phyloP scores from a whole-genome alignment of 257 asterid species.

The Solanum appendiculatum region DNA sequence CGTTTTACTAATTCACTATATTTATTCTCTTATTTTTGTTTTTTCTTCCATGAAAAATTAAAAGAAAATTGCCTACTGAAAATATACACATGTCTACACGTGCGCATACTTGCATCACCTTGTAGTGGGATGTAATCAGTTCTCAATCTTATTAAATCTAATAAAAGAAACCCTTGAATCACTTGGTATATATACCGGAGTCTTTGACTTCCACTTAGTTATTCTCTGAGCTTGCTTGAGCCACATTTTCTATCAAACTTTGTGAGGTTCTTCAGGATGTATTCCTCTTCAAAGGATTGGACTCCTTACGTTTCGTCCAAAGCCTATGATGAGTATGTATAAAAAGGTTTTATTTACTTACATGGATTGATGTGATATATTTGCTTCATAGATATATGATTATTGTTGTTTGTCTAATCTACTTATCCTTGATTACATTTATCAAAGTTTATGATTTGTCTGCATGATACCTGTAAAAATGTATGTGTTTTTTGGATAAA shows the following conservation, averaged over 20 bases:
- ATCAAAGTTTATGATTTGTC: background rate
- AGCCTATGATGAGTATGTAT: background rate
- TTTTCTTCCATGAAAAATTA: background rate
- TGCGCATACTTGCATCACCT: background rate
- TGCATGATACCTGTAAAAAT: background rate
- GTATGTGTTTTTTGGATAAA: background rate
- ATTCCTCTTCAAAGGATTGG: background rate
- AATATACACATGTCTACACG: background rate
- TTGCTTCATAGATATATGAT: background rate
- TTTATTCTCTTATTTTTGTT: background rate
- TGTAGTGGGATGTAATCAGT: background rate
- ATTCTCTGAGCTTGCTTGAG: background rate
- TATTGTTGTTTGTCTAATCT: background rate
- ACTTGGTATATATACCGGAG: background rate
- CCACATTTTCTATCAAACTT: background rate
- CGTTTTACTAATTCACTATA: background rate
- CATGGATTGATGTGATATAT: background rate
- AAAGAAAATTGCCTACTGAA: background rate
- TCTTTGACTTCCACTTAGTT: background rate
- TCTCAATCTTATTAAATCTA: background rate
- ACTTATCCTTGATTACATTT: background rate
- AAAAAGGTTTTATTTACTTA: background rate
- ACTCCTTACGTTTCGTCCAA: background rate
- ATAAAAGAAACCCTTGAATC: background rate
- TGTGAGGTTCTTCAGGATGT: background rate